Conservation (phyloP, 768 basidiomycete genomes). For the Hebeloma cylindrosporum region DNA sequence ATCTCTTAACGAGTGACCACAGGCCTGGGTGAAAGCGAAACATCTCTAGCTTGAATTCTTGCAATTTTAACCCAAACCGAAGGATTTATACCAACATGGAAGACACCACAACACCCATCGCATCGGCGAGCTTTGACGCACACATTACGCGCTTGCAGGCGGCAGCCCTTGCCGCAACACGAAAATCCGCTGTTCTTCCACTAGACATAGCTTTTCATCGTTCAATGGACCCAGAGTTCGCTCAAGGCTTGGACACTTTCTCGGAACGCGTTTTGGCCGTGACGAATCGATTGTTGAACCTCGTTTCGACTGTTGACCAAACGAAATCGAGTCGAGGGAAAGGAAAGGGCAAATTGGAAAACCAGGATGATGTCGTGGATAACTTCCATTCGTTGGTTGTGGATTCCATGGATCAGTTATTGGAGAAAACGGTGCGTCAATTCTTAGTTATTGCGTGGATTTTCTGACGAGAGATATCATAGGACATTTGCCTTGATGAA, state of each 20-base stretch:
- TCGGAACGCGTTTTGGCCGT: constrained; percentile 65
- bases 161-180: constrained; percentile 62
- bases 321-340: constrained; percentile 38
- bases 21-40: no score
- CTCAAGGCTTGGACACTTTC: constrained; percentile 66
- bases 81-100: no score
- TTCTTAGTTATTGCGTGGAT: not conserved
- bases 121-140: constrained; percentile 40
- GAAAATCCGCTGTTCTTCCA: constrained; percentile 61
- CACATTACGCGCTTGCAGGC: constrained; percentile 61
- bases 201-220: constrained; percentile 86
- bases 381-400: constrained; percentile 75
- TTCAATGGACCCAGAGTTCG: constrained; percentile 74
- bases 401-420: constrained; percentile 80
- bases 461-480: not conserved
- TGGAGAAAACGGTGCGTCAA: constrained; percentile 75
- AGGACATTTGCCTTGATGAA: constrained; percentile 86
- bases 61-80: no score
- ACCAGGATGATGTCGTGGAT: constrained; percentile 82
- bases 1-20: no score
- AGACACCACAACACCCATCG: not conserved
- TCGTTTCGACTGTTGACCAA: constrained; percentile 46
- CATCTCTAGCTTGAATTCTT: no score
- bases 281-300: constrained; percentile 60
- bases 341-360: constrained; percentile 55